phyloP scores from a whole-genome alignment of 169 alveolate genomes.

The Plasmodium blacklocki region DNA sequence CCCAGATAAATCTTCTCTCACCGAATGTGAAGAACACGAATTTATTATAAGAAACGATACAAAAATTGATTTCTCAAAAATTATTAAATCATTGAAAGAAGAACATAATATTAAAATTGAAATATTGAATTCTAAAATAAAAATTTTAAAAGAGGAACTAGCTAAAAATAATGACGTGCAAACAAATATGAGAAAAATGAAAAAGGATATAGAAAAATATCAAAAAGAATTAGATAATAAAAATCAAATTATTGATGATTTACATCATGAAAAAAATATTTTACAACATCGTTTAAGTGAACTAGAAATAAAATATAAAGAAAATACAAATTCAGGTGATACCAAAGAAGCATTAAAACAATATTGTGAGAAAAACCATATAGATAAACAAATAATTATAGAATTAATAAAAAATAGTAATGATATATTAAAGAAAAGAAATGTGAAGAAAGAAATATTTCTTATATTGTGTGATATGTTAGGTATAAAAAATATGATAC shows the following conservation, averaged over 20 bases:
- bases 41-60: conserved; percentile 23
- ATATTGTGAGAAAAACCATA: conserved; percentile 35
- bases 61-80: conserved; percentile 17
- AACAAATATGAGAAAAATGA: conserved; percentile 8
- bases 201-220: conserved; percentile 42
- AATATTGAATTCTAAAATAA: conserved; percentile 28
- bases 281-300: conserved; percentile 19
- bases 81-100: conserved; percentile 29
- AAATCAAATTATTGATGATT: conserved; percentile 46
- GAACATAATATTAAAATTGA: conserved; percentile 44
- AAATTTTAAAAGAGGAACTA: conserved; percentile 35
- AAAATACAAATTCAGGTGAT: conserved; percentile 15
- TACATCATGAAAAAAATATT: conserved; percentile 3
- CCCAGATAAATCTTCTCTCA: conserved; percentile 13
- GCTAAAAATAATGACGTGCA: conserved; percentile 27
- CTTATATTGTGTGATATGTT: conserved; percentile 35
- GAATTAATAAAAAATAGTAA: conserved; percentile 43
- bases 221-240: conserved; percentile 19
- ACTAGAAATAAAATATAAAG: conserved; percentile 10
- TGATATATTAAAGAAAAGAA: conserved; percentile 26
- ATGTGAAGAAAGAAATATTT: conserved; percentile 33
- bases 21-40: conserved; percentile 26
- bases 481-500: conserved; percentile 39
- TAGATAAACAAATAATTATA: conserved; percentile 32
- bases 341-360: conserved; percentile 8